Evolutionary conservation across 257 asterid species (phyloP).

Genomic region (Osmanthus fragrans): DNA sequence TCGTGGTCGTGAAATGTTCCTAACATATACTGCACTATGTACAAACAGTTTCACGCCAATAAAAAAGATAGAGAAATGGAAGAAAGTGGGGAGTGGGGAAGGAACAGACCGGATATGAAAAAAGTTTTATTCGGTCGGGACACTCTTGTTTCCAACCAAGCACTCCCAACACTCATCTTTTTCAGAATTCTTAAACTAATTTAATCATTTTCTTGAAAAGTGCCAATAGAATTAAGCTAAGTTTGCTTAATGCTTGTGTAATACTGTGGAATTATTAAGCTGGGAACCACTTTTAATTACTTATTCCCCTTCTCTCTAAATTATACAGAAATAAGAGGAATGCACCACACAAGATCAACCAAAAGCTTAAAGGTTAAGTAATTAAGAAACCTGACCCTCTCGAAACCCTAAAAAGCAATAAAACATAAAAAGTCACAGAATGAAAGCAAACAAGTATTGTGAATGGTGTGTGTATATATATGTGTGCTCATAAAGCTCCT

Average conservation of each 20-base stretch:
- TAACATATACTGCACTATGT: not conserved
- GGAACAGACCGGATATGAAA: constrained; percentile 11
- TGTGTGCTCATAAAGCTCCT: constrained; percentile 41
- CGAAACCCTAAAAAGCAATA: constrained; percentile 52
- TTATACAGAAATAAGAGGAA: not conserved
- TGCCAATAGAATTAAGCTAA: not conserved
- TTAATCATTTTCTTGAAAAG: not conserved
- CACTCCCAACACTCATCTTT: constrained; percentile 13
- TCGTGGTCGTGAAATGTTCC: too few relatives aligned
- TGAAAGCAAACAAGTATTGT: constrained; percentile 30
- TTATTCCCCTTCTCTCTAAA: not conserved
- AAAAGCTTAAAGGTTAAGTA: constrained; percentile 50
- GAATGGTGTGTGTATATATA: constrained; percentile 22
- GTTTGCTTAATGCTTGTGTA: not conserved
- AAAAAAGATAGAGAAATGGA: not conserved
- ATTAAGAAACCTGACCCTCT: constrained; percentile 20
- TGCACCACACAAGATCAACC: not conserved
- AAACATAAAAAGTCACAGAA: constrained; percentile 37
- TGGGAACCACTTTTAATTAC: not conserved
- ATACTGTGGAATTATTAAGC: not conserved
- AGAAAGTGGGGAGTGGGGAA: not conserved
- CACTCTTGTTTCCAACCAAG: constrained; percentile 32
- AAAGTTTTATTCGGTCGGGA: constrained; percentile 33
- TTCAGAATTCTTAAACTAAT: not conserved
- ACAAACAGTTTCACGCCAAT: not conserved